Base-by-base conservation (phyloP, 1,139 yeast genomes). In the Diutina scorzettiae region DNA sequence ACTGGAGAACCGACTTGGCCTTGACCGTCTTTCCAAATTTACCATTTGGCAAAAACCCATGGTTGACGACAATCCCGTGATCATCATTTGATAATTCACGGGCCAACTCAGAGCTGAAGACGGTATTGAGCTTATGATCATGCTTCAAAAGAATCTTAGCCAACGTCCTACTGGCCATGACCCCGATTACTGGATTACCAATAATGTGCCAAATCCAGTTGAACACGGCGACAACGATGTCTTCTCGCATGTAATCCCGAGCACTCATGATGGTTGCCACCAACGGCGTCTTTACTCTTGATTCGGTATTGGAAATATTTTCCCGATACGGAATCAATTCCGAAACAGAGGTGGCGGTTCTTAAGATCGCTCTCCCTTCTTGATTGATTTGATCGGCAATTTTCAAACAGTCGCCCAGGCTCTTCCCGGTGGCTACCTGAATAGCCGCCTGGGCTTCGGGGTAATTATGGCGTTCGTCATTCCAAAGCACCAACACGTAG, bases 391-490 rank as follows among this genome's bases (percentile, higher is more conserved):
- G 57, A 2, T 52, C 43, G 0, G 74, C 71, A 25, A 64, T 49
- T 12, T 48, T 51, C n/a, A 60, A 54, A 2, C 71, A 70, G 18
- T 49, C 48, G 3, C 42, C 43, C 11, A 52, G 53, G 17, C 50
- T 48, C 12, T 54, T 56, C 1, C 57, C 59, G 1, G 60, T 54
- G 2, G 69, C 72, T 2, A 62, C 55, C n/a, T 56, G 53, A 32
- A 73, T 61, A 2, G 72, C 66, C 1, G 54, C 50, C 11, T 61
- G 59, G 1, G 80, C 79, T 40, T 65, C 63, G 1, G 68, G 63
- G 49, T 70, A 71, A 51, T 76, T 71, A 53, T 82, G 91, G 48
- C 64, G 67, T 52, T 82, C 91, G 52, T 82, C 93, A 54, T 82
- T 82, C 81, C 87, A 82, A 18, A 81, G 60, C 19, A 79, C 56